Conservation (phyloP, 192 early-diverging fungal genomes). For the Coemansia javaensis region DNA sequence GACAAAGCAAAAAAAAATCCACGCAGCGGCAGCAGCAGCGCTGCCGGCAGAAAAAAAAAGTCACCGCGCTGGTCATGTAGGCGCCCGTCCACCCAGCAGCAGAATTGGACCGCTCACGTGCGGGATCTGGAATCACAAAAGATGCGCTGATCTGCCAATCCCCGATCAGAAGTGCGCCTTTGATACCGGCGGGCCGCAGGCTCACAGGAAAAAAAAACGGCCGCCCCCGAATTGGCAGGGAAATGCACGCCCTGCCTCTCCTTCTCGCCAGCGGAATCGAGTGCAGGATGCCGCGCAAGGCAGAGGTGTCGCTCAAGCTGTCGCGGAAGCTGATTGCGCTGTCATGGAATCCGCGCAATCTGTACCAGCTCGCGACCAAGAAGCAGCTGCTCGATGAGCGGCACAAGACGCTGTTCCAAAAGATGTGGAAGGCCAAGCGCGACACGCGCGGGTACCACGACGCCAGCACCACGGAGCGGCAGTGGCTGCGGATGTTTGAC, state of each 20-base stretch:
- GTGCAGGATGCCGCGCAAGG: conserved; percentile 40
- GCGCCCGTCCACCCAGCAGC: too few species aligned
- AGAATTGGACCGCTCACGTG: too few species aligned
- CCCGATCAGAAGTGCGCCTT: too few species aligned
- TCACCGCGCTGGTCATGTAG: too few species aligned
- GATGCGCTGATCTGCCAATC: too few species aligned
- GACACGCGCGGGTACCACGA: conserved; percentile 92
- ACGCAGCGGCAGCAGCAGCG: too few species aligned
- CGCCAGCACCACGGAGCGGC: conserved; percentile 80
- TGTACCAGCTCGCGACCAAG: conserved; percentile 73
- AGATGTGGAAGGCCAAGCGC: conserved; percentile 91
- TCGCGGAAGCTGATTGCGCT: conserved; percentile 74
- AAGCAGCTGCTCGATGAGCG: conserved; percentile 35
- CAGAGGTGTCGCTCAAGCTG: conserved; percentile 31
- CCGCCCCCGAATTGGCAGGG: too few species aligned
- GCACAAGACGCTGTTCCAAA: conserved; percentile 77
- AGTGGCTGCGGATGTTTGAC: conserved; percentile 72
- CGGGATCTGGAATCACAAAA: too few species aligned
- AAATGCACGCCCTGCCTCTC: neutral
- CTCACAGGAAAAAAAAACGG: too few species aligned
- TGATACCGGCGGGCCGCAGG: too few species aligned
- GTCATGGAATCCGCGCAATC: conserved; percentile 93
- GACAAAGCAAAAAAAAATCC: too few species aligned
- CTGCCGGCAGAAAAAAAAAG: too few species aligned
- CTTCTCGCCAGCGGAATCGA: neutral